Evolutionary conservation across 2,329 filamentous ascomycete species (phyloP), one percentile per base, ranked within the genome.

Genomic region (Apiospora marii): DNA sequence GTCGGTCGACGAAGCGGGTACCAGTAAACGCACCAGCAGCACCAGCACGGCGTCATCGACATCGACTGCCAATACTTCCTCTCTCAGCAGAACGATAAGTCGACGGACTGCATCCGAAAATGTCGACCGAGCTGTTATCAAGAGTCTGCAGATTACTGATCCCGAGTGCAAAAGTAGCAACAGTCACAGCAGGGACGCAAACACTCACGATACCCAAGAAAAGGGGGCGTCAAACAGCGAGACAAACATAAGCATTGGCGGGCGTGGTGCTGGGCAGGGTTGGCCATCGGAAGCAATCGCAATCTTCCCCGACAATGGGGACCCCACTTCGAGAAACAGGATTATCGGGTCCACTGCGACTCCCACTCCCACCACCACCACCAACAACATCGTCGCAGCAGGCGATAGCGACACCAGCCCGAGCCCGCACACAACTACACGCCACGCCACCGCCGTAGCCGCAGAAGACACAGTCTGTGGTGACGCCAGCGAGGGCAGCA

Each of bases 211-310:
- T 7, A 61, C 19, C 53, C 43, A 44, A n/a, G 46, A n/a, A n/a
- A 34, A 61, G 16, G 53, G 16, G 30, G 53, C 53, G 8, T 61
- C 16, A 34, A 68, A 41, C 58, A 41, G 1, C 30, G 27, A 41
- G 19, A 34, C 67, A 49, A 69, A 37, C 44, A 69, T 24, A 37
- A 68, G 44, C 43, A 48, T n/a, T 43, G 44, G 27, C 43, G 22
- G 24, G 19, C 19, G 13, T 14, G 22, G 67, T 68, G 19, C 27
- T 48, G 41, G 14, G 14, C 41, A 44, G 48, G 41, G 67, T 48
- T 46, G 67, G 58, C 41, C 58, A n/a, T 64, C 58, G 58, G 58
- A 64, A 64, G 58, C 58, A 64, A 64, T 64, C 58, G 58, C 58
- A 64, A 13, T 64, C 58, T 64, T 64, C 58, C 58, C 58, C 58